phyloP scores from a whole-genome alignment of 371 early-diverging fungal genomes.

The Funneliformis caledonium region DNA sequence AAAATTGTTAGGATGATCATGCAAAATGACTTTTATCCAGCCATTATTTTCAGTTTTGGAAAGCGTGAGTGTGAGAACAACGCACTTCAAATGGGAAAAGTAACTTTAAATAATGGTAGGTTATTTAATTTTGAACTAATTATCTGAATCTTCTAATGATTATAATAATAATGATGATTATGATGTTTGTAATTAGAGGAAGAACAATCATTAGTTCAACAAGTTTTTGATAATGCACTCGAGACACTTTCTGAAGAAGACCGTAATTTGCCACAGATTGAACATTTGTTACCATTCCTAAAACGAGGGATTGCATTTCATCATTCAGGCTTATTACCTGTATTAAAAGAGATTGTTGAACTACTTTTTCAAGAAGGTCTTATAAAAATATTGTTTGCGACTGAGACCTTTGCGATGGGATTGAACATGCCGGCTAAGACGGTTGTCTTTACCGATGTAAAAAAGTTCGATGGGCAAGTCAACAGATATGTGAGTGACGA shows the following conservation, averaged over 20 bases:
- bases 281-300: conserved; percentile 92
- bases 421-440: conserved; percentile 99
- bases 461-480: conserved; percentile 97
- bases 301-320: conserved; percentile 99
- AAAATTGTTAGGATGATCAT: conserved; percentile 96
- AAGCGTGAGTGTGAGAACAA: conserved; percentile 97
- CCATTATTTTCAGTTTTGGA: conserved; percentile 99
- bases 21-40: conserved; percentile 94
- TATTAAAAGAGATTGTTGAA: conserved; percentile 99
- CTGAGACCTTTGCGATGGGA: conserved; percentile 99
- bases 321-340: conserved; percentile 99
- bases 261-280: conserved; percentile 93
- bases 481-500: conserved; percentile 77
- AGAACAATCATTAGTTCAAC: conserved; percentile 89
- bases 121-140: neutral
- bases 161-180: neutral
- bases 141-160: neutral
- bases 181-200: conserved; percentile 49
- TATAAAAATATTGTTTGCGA: conserved; percentile 99
- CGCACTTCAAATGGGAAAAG: conserved; percentile 90
- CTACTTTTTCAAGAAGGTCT: conserved; percentile 99
- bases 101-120: conserved; percentile 90
- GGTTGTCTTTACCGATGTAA: conserved; percentile 97
- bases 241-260: conserved; percentile 92
- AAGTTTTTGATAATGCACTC: conserved; percentile 95